Conservation (phyloP, 2,329 filamentous ascomycete genomes). For the Colletotrichum cereale region DNA sequence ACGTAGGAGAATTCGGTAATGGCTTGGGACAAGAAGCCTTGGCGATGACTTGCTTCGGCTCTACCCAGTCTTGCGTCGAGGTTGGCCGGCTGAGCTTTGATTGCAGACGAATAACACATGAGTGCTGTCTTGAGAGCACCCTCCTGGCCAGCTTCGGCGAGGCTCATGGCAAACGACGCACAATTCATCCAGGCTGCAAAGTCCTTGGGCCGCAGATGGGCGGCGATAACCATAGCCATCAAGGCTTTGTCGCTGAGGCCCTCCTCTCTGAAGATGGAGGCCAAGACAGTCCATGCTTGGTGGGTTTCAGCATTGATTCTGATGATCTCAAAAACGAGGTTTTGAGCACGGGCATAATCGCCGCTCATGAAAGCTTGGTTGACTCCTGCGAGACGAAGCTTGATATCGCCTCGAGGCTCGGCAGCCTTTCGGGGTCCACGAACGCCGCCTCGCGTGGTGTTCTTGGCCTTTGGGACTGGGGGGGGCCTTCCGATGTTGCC, state of each 20-base stretch:
- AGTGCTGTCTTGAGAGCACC: slow-evolving; percentile 66
- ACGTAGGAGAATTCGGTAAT: slow-evolving; percentile 69
- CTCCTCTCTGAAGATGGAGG: slow-evolving; percentile 71
- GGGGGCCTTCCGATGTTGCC: slow-evolving; percentile 37
- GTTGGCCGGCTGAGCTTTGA: slow-evolving; percentile 69
- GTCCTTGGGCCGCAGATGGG: slow-evolving; percentile 72
- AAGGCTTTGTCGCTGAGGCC: slow-evolving; percentile 69
- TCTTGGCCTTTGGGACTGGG: slow-evolving; percentile 43
- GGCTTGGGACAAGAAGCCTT: slow-evolving; percentile 66
- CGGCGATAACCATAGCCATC: slow-evolving; percentile 71
- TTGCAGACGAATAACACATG: slow-evolving; percentile 70
- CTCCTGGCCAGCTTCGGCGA: slow-evolving; percentile 61
- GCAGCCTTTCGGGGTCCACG: slow-evolving; percentile 70
- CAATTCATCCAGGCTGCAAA: slow-evolving; percentile 70
- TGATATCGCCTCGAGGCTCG: slow-evolving; percentile 79
- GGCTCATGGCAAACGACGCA: slow-evolving; percentile 68
- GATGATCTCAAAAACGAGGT: slow-evolving; percentile 72
- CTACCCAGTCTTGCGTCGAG: slow-evolving; percentile 70
- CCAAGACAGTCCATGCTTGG: slow-evolving; percentile 73
- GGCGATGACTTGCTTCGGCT: slow-evolving; percentile 68
- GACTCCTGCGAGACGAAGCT: slow-evolving; percentile 73
- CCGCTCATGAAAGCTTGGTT: slow-evolving; percentile 75
- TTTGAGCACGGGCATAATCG: slow-evolving; percentile 70
- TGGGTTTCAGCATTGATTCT: slow-evolving; percentile 77
- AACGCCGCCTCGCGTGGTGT: slow-evolving; percentile 42